Percentiles rank a stretch among this genome's conserved stretches.
phyloP scores from a whole-genome alignment of 805 yeast species.

The Tetrapisispora phaffii region DNA sequence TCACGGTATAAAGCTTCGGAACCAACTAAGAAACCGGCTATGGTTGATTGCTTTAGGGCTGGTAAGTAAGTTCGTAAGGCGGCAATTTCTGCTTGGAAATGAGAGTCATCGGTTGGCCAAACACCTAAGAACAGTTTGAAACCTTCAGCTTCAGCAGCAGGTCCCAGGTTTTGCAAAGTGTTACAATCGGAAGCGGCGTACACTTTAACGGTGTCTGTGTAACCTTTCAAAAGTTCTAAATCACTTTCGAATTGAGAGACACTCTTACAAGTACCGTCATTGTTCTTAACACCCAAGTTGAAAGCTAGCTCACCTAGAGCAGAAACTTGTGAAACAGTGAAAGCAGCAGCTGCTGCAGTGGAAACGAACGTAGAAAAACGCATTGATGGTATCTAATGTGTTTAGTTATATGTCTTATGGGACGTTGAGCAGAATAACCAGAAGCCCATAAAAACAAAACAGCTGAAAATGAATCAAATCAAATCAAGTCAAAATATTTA shows the following conservation, averaged over 20 bases:
- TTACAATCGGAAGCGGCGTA: slow-evolving; percentile 93
- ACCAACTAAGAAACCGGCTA: slow-evolving; percentile 79
- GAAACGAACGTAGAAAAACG: slow-evolving; percentile 4
- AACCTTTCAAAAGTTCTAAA: slow-evolving; percentile 45
- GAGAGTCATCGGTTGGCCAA: slow-evolving; percentile 87
- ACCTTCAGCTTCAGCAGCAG: slow-evolving; percentile 72
- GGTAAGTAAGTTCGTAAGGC: slow-evolving; percentile 71
- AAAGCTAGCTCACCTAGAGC: slow-evolving; percentile 71
- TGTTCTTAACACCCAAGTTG: slow-evolving; percentile 76
- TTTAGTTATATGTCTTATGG: background rate
- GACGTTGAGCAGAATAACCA: too few relatives aligned
- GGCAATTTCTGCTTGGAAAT: slow-evolving; percentile 60
- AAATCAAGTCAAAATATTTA: too few relatives aligned
- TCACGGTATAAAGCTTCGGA: slow-evolving; percentile 92
- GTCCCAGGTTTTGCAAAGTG: slow-evolving; percentile 74
- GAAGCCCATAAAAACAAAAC: too few relatives aligned
- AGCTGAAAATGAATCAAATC: too few relatives aligned
- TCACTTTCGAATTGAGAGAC: slow-evolving; percentile 63
- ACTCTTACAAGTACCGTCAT: slow-evolving; percentile 66
- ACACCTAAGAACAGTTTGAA: slow-evolving; percentile 74
- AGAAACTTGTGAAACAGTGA: slow-evolving; percentile 35
- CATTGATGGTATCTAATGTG: background rate
- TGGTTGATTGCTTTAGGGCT: slow-evolving; percentile 51
- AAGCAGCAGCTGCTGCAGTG: slow-evolving; percentile 33
- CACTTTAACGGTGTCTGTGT: slow-evolving; percentile 64